Base-by-base conservation (phyloP, 306 rosid species). In the Dryas alaskensis region DNA sequence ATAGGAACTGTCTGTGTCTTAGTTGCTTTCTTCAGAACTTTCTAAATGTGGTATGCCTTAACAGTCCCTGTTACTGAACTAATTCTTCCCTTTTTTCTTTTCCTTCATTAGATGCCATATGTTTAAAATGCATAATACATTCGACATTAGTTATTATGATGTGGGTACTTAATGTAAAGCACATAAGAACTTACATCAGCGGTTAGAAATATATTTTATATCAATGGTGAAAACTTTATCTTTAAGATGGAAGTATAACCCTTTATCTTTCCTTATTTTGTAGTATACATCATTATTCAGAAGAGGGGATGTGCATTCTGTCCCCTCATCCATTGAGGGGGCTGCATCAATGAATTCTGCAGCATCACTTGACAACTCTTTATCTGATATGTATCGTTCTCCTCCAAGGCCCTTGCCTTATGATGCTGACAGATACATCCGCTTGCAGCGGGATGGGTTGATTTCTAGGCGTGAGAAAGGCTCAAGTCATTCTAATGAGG, bases 341-440 rank as follows among this genome's bases (percentile, higher is more conserved):
- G 69, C 89, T n/a, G 84, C 96, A 64, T 91, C 98, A 65, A 73
- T 93, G 81, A 81, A 74, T 25, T 88, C 98, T 57, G 43, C 98
- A 22, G 83, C 89, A 59, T 88, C 97, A 31, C 86, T 82, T 17
- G 98, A 92, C 77, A 87, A 86, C 86, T 87, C 96, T 72, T 76
- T 91, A 17, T 88, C 97, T 60, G 97, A 88, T 69, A 84, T 88
- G 81, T 94, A 91, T 81, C 98, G 88, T 42, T 87, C 98, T 75
- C 98, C 98, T 75, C 98, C 98, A 67, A 86, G 96, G 86, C 97
- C 98, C 19, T 87, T 94, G 85, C 98, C 98, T 11, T 94, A 94
- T 76, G 98, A 94, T 79, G 90, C 84, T 53, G 97, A 91, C 75
- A 86, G 97, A 74, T 88, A 80, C 83, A 80, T 84, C 62, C 96